Evolutionary conservation across 164 flowering plant species (phyloP).

Genomic region (Vitis vinifera): DNA sequence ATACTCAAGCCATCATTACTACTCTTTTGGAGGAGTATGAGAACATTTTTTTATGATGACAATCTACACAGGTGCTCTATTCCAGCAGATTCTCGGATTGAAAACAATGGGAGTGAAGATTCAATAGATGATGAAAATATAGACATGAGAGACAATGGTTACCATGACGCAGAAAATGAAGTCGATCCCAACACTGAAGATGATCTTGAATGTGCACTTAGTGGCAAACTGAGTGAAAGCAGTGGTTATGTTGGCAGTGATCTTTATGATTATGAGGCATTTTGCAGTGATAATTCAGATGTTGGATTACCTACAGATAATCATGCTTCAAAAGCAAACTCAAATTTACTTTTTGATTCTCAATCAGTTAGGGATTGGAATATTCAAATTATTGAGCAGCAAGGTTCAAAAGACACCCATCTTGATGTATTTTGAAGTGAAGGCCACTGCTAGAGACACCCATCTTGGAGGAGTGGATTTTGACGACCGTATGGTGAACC

Average conservation of each 20-base stretch:
- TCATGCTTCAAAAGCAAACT: too few relatives aligned
- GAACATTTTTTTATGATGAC: too few relatives aligned
- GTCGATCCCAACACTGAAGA: conserved; percentile 71
- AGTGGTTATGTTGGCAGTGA: conserved; percentile 86
- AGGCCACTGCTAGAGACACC: conserved; percentile 64
- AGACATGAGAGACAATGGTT: conserved; percentile 71
- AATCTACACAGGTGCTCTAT: too few relatives aligned
- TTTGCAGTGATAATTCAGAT: conserved; percentile 67
- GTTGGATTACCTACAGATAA: too few relatives aligned
- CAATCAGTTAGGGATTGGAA: conserved; percentile 18
- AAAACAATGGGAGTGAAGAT: conserved; percentile 65
- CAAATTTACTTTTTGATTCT: conserved; percentile 20
- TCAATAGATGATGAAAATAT: conserved; percentile 77
- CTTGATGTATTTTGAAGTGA: conserved; percentile 37
- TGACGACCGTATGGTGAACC: conserved; percentile 52
- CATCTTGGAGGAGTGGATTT: conserved; percentile 63
- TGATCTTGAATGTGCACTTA: conserved; percentile 69
- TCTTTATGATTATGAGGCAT: conserved; percentile 88
- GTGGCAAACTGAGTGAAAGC: conserved; percentile 86
- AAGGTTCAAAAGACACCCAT: too few relatives aligned
- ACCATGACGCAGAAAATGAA: conserved; percentile 87
- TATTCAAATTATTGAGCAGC: too few relatives aligned
- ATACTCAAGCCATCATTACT: conserved; percentile 56
- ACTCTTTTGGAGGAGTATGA: too few relatives aligned
- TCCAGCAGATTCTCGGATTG: too few relatives aligned